Conservation (phyloP, 2,329 filamentous ascomycete genomes). For the Plectosphaerella sp. region DNA sequence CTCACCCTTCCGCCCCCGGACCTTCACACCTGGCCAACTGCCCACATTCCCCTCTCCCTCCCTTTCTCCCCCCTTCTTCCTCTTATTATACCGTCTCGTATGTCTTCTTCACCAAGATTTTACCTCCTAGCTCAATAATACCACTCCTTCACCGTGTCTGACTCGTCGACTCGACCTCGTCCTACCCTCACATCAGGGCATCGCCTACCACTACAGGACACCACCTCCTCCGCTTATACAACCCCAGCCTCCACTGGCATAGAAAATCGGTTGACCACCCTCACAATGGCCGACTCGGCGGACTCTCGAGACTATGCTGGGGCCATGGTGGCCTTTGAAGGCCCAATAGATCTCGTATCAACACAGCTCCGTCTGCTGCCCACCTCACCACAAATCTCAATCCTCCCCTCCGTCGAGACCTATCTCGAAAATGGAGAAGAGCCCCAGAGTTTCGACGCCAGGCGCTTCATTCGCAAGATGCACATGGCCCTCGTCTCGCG, state of each 20-base stretch:
- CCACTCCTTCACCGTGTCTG: not conserved
- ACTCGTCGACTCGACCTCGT: not conserved
- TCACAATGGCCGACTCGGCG: constrained; percentile 8
- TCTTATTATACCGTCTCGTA: too few relatives aligned
- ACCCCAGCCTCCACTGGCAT: too few relatives aligned
- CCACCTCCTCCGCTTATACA: too few relatives aligned
- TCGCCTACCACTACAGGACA: not conserved
- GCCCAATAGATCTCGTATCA: constrained; percentile 46
- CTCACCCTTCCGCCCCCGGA: too few relatives aligned
- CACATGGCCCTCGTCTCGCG: constrained; percentile 46
- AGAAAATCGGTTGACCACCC: too few relatives aligned
- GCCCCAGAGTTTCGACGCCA: constrained; percentile 21
- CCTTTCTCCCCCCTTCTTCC: too few relatives aligned
- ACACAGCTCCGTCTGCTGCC: constrained; percentile 59
- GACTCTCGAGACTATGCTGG: constrained; percentile 28
- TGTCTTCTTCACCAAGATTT: too few relatives aligned
- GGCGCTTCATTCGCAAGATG: constrained; percentile 38
- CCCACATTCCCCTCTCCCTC: too few relatives aligned
- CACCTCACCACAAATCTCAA: constrained; percentile 51
- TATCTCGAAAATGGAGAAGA: constrained; percentile 32
- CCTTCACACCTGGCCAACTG: too few relatives aligned
- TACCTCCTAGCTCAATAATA: too few relatives aligned
- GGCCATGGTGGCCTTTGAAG: constrained; percentile 57
- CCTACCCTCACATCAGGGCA: too few relatives aligned
- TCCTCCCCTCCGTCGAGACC: constrained; percentile 47